phyloP scores from a whole-genome alignment of 225 moss, liverwort and hornwort species.

The Physcomitrium patens region DNA sequence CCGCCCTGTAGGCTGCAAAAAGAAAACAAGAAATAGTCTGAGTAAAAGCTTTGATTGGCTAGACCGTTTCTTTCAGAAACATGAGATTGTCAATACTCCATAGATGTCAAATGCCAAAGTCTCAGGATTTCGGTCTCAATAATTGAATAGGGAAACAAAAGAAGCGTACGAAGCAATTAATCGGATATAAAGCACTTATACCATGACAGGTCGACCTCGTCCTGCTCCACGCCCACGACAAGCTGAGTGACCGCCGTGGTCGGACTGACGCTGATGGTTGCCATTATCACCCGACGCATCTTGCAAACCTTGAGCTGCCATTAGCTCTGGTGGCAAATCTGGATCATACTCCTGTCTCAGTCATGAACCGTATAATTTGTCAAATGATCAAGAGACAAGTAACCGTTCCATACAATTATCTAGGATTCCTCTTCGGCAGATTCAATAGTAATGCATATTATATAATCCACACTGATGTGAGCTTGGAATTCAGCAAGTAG shows the following conservation, averaged over 20 bases:
- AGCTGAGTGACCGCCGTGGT: slow-evolving; percentile 64
- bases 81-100: not conserved
- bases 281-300: slow-evolving; percentile 75
- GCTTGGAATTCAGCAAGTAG: slow-evolving; percentile 6
- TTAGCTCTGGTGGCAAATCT: slow-evolving; percentile 95
- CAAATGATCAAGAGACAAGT: slow-evolving; percentile 11
- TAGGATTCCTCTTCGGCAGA: not conserved
- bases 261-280: slow-evolving; percentile 73
- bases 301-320: slow-evolving; percentile 89
- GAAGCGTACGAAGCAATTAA: not conserved
- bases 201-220: slow-evolving; percentile 75
- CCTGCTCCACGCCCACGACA: slow-evolving; percentile 88
- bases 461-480: not conserved
- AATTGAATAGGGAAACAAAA: not conserved
- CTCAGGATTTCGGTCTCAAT: not conserved
- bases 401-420: not conserved
- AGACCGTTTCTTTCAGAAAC: not conserved
- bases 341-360: slow-evolving; percentile 91
- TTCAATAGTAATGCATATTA: not conserved
- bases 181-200: slow-evolving; percentile 36
- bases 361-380: slow-evolving; percentile 31
- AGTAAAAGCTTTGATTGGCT: slow-evolving; percentile 9
- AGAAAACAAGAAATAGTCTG: not conserved
- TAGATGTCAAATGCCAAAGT: not conserved
- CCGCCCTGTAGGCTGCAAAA: slow-evolving; percentile 88